Percentiles rank a stretch among this genome's conserved stretches.
These are phyloP conservation scores for Poa annua DNA, from an alignment of 176 grass and related monocot genomes.

Conservation along the genomic window DNA sequence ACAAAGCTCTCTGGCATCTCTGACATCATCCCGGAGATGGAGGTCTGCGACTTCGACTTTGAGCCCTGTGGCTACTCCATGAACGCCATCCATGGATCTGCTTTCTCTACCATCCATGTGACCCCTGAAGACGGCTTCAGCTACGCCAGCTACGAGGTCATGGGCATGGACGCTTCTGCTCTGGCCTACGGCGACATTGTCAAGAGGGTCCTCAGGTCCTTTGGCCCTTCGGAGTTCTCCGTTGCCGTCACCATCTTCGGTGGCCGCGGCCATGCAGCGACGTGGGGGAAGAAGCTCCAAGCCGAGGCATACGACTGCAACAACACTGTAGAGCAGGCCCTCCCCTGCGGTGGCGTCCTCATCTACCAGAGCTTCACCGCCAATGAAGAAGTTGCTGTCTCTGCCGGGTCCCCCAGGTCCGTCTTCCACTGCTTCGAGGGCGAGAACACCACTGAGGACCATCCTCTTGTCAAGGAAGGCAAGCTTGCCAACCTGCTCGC, in stretches of 20 bases:
- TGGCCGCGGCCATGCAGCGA: constrained; percentile 19
- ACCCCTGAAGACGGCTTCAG: constrained; percentile 86
- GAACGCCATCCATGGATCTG: constrained; percentile 63
- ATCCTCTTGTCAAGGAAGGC: constrained; percentile 22
- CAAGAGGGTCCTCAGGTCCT: constrained; percentile 67
- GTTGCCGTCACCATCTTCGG: constrained; percentile 76
- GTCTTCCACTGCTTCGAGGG: constrained; percentile 52
- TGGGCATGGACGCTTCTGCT: constrained; percentile 52
- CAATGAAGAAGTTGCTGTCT: constrained; percentile 10
- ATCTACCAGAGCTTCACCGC: constrained; percentile 66
- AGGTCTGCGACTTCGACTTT: constrained; percentile 75
- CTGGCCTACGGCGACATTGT: constrained; percentile 49
- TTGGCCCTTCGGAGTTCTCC: constrained; percentile 68
- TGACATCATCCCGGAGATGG: constrained; percentile 74
- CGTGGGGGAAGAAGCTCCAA: constrained; percentile 56
- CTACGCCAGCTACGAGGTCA: constrained; percentile 79
- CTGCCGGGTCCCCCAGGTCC: constrained; percentile 50
- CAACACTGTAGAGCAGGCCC: constrained; percentile 60
- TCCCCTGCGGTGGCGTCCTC: constrained; percentile 45
- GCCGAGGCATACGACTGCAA: constrained; percentile 47
- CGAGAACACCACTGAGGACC: constrained; percentile 34
- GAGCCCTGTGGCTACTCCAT: constrained; percentile 84
- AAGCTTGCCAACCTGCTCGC: constrained; percentile 45
- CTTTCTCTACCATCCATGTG: constrained; percentile 73
- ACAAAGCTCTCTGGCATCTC: constrained; percentile 70